Evolutionary conservation across 495 filamentous ascomycete genomes (phyloP), one percentile per base, ranked within the genome.

Genomic region (Immersiella caudata): DNA sequence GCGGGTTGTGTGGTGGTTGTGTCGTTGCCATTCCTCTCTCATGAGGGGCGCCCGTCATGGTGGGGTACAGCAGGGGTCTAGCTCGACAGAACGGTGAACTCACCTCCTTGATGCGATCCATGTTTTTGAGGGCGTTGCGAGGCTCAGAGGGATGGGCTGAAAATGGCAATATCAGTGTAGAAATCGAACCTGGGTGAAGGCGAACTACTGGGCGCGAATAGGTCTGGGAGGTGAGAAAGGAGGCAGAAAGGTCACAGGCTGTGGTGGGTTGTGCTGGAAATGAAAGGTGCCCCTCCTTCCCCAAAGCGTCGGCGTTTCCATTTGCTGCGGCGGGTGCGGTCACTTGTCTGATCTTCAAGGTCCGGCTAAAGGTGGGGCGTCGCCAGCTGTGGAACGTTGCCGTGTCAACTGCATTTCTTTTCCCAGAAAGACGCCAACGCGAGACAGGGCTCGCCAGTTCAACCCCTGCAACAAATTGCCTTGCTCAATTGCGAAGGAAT

Each of bases 91-190:
- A 72, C 75, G 75, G 64, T 60, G 66, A 67, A 83, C 89, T 83
- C 76, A 94, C 92, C 85, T 92, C 86, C 87, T 90, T 92, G 80
- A 96, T 93, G 73, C 83, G 85, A 79, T 91, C 88, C 88, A 90
- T 90, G 72, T 69, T 79, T 72, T 33, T n/a, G 67, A 54, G 4
- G 26, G 68, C 24, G 69, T 68, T 54, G 18, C 16, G 50, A 35
- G 67, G 65, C 29, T 26, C 29, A 55, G 24, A 59, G 51, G n/a
- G 29, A 25, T 49, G 33, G 56, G 20, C n/a, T 6, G 54, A 27
- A 8, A 21, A 29, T 8, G 16, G 46, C 21, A 20, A 27, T 64
- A 46, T 46, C 60, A 20, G 60, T n/a, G 25, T 12, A 64, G 49
- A 40, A 21, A 50, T n/a, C 25, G 24, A 54, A 24, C 24, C 52